Evolutionary conservation across 1,284 basidiomycete species (phyloP), one percentile per base, ranked within the genome.

Genomic region (Cryptococcus floricola): DNA sequence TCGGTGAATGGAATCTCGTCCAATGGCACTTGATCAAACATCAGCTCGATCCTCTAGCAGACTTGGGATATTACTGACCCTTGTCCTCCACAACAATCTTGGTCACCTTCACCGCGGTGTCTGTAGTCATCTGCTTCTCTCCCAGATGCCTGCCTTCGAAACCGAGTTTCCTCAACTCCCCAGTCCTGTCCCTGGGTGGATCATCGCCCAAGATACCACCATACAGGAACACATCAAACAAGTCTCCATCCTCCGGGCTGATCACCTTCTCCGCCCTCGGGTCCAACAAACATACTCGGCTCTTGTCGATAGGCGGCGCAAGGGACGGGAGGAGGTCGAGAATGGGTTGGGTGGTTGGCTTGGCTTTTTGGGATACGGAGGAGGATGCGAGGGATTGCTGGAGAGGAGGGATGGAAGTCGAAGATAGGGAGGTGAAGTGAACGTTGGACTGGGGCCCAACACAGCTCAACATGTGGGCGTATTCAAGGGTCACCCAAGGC

Each of bases 111-210:
- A 98, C 80, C 0, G 95, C 95, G 1, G 95, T 98, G 74, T 98
- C 95, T 0, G 95, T 98, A 27, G 95, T 98, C 95, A 98, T 98
- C 75, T 98, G 96, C 1, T 92, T 80, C 1, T 84, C 80, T 0
- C 90, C 91, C 5, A 96, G 80, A 74, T 89, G 89, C 27, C 93
- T 82, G 4, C 82, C 83, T 0, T 91, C 89, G 71, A 96, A 98
- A 0, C 92, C 92, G 16, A 93, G 78, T 14, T 81, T 81, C 28
- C 96, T 85, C 43, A 98, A 83, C 70, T 95, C 90, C 3, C 85
- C 83, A 0, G 95, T 98, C 46, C 80, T 66, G 61, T 80, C 78
- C 50, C 74, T 58, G 43, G 76, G 71, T 28, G 74, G 73, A 62
- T 77, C 71, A 60, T 75, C 73, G 55, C 78, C 73, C 27, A 77